Conservation (phyloP, 1,284 basidiomycete genomes). For the Puccinia coronata region DNA sequence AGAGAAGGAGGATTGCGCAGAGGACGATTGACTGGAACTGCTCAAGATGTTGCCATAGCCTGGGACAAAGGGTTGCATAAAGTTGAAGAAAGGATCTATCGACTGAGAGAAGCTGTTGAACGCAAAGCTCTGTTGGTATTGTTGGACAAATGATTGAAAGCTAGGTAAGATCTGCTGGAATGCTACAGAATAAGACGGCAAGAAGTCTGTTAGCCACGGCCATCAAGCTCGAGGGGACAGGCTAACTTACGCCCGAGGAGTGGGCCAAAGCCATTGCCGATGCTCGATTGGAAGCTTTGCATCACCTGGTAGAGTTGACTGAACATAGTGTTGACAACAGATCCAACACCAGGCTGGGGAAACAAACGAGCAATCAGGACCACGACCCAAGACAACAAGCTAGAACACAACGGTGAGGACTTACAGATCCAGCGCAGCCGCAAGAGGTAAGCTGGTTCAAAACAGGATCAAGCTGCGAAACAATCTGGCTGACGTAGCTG, state of each 20-base stretch:
- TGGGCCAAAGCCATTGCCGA: background rate
- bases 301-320: background rate
- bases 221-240: background rate
- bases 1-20: too few relatives aligned
- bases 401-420: too few relatives aligned
- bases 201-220: background rate
- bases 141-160: background rate
- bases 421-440: background rate
- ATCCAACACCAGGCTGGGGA: background rate
- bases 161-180: background rate
- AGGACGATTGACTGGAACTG: too few relatives aligned
- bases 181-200: too few relatives aligned
- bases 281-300: background rate
- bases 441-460: background rate
- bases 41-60: background rate
- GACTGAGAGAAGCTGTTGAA: background rate
- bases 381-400: too few relatives aligned
- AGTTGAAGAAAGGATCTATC: background rate
- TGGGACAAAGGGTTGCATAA: background rate
- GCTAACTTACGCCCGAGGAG: background rate
- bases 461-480: background rate
- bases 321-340: background rate
- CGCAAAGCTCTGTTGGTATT: background rate
- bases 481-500: background rate
- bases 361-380: too few relatives aligned